Conservation (phyloP, 441 rosid species). For the Populus hybrid region DNA sequence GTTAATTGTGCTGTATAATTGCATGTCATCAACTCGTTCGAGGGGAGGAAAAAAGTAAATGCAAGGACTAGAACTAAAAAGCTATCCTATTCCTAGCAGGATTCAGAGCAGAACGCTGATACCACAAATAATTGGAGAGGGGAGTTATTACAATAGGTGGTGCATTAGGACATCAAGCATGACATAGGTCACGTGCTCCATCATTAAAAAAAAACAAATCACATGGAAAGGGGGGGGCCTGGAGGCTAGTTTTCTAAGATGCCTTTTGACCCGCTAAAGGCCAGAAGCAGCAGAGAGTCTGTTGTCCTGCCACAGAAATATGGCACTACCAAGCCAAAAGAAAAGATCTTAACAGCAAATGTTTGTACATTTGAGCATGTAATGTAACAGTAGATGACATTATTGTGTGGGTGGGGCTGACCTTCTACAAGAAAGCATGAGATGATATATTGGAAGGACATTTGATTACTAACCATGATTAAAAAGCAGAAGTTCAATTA, state of each 20-base stretch:
- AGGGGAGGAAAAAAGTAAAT: neutral
- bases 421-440: neutral
- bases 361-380: too few species aligned
- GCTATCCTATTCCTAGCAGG: neutral
- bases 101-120: neutral
- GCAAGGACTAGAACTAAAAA: neutral
- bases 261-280: constrained; percentile 25
- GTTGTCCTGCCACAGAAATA: neutral
- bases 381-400: too few species aligned
- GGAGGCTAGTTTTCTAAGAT: neutral
- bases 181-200: constrained; percentile 17
- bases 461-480: too few species aligned
- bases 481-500: neutral
- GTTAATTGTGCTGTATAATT: too few species aligned
- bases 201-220: constrained; percentile 12
- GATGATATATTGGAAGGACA: neutral
- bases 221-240: constrained; percentile 23
- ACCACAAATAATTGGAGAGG: constrained; percentile 6
- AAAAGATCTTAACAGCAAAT: too few species aligned
- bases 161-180: constrained; percentile 17
- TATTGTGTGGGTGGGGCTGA: neutral
- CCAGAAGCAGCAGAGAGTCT: neutral
- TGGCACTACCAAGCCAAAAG: too few species aligned
- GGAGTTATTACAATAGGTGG: constrained; percentile 11
- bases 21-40: too few species aligned